These are phyloP conservation scores for Solanum appendiculatum DNA, from an alignment of 257 asterid genomes.

Conservation along the genomic window DNA sequence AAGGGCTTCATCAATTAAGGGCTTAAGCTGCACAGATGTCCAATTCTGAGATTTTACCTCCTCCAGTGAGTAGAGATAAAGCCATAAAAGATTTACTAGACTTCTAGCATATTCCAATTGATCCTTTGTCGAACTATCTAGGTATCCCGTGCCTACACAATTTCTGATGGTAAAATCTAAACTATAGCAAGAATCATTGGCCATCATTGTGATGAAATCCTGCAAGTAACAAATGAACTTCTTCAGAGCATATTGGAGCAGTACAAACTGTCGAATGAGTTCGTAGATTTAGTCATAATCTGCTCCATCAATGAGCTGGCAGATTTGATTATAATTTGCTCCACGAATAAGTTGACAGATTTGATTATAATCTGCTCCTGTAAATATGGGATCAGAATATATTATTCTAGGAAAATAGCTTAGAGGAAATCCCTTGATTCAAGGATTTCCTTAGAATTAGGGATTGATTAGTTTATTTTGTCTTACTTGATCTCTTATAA, in stretches of 20 bases:
- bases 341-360: background rate
- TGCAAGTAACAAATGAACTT: background rate
- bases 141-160: background rate
- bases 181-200: rapidly evolving
- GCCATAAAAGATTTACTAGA: rapidly evolving
- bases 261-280: background rate
- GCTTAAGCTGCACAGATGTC: background rate
- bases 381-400: background rate
- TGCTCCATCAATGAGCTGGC: background rate
- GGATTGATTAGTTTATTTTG: background rate
- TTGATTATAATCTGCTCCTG: too few relatives aligned
- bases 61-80: rapidly evolving
- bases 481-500: too few relatives aligned
- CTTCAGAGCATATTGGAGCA: too few relatives aligned
- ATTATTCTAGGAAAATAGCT: background rate
- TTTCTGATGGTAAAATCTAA: rapidly evolving
- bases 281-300: background rate
- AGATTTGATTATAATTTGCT: background rate
- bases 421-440: background rate
- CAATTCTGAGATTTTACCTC: rapidly evolving
- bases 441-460: background rate
- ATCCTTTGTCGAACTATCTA: background rate
- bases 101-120: background rate
- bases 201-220: background rate
- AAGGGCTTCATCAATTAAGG: background rate